Base-by-base conservation (phyloP, 176 grass and related monocot species). In the Luzula sylvatica region DNA sequence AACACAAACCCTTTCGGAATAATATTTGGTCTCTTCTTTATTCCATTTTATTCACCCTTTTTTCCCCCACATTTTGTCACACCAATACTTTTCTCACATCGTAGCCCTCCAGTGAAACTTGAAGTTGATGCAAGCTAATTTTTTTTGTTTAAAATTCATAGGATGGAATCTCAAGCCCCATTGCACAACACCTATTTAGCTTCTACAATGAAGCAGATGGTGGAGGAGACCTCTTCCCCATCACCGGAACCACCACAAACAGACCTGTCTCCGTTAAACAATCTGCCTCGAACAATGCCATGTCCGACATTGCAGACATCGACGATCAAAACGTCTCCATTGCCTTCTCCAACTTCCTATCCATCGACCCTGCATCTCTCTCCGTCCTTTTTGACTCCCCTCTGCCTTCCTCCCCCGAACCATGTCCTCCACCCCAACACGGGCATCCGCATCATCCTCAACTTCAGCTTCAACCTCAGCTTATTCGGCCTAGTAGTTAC, bases 131-230 rank as follows among this genome's bases (percentile, higher is more conserved):
- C n/a, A n/a, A 46, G 27, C n/a, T n/a, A n/a, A n/a, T n/a, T 45
- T 45, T 29, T 20, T 20, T 64, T 29, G 20, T 64, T 64, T 72
- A 11, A 55, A 26, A 55, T 47, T 65, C 69, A 50, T 77, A 94
- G 87, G 87, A 94, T 28, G 87, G 61, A 8, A 82, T 94, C 64
- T 94, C 87, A 57, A 94, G 78, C 61, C 77, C 82, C 52, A 82
- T 94, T 71, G 78, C 70, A 50, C 70, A 67, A 51, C 87, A 82
- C 51, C 72, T 94, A 61, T 61, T 94, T 26, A 77, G 86, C 19
- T 87, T 94, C 62, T 94, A 67, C 32, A 73, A 82, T 26, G 71
- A 86, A 3, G 70, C 70, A 20, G 59, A 18, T 15, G 65, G 71
- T 17, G 83, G 67, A 17, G 66, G 65, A 50, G 53, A 76, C 47